These are phyloP conservation scores for Tanacetum coccineum DNA, from an alignment of 129 eudicot species.

Conservation along the genomic window DNA sequence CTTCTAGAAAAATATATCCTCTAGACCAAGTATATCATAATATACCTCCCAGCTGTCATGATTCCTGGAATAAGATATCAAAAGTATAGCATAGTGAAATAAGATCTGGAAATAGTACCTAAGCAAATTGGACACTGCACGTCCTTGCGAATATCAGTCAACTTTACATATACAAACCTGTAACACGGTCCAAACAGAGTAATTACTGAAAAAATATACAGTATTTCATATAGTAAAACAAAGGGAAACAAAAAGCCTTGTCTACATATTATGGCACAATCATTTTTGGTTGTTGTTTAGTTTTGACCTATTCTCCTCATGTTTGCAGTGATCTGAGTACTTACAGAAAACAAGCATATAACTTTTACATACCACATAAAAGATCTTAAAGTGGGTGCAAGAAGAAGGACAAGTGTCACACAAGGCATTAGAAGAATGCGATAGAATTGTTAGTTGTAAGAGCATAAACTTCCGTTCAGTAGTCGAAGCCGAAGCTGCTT, in stretches of 20 bases:
- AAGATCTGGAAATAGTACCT: constrained; percentile 24
- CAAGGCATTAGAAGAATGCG: background rate
- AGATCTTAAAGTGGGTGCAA: background rate
- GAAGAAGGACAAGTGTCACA: background rate
- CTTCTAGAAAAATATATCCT: background rate
- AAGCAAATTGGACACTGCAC: constrained; percentile 94
- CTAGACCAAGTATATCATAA: background rate
- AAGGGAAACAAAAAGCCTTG: too few species aligned
- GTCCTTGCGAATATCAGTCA: constrained; percentile 87
- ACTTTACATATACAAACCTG: constrained; percentile 58
- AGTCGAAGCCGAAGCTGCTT: constrained; percentile 1
- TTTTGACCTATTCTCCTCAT: constrained; percentile 6
- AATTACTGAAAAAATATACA: background rate
- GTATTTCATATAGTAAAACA: too few species aligned
- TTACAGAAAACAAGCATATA: background rate
- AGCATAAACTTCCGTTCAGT: constrained; percentile 7
- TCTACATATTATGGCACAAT: background rate
- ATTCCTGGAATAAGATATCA: constrained; percentile 1
- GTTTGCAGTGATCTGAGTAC: background rate
- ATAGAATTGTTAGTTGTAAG: constrained; percentile 5
- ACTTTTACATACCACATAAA: constrained; percentile 2
- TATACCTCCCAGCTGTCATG: background rate
- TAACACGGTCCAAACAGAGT: constrained; percentile 18
- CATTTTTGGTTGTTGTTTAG: constrained; percentile 1
- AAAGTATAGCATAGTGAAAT: background rate